Conservation (phyloP, 2,329 filamentous ascomycete species). For the Xylariomycetidae sp. region DNA sequence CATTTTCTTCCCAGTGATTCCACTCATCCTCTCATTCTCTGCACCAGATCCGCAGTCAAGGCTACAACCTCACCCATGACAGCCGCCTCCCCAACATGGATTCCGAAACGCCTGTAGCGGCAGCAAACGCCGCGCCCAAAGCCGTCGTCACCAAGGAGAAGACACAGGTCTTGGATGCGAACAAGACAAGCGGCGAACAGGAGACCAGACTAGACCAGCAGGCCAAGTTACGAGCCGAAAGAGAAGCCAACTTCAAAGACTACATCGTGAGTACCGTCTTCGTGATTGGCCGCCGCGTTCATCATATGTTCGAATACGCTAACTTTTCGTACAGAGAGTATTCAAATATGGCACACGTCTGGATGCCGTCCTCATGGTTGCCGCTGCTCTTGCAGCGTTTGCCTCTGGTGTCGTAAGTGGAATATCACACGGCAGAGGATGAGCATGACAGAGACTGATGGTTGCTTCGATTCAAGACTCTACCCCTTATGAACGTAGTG, state of each 20-base stretch:
- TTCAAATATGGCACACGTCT: slow-evolving; percentile 51
- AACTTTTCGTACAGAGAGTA: slow-evolving; percentile 34
- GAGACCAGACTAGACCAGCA: slow-evolving; percentile 27
- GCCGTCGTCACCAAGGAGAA: no score
- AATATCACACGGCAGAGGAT: slow-evolving; percentile 3
- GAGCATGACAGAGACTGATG: slow-evolving; percentile 3
- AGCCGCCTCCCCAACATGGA: no score
- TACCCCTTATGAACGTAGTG: slow-evolving; percentile 57
- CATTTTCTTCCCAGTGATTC: no score
- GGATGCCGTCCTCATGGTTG: slow-evolving; percentile 45
- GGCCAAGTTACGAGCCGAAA: slow-evolving; percentile 35
- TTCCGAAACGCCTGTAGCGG: no score
- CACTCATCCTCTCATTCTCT: no score
- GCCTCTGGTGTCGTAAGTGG: slow-evolving; percentile 41
- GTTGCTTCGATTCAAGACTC: slow-evolving; percentile 33
- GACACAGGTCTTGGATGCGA: no score
- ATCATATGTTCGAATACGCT: slow-evolving; percentile 3
- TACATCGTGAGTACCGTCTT: slow-evolving; percentile 30
- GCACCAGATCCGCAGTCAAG: no score
- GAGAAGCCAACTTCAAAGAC: slow-evolving; percentile 41
- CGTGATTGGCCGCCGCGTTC: background rate
- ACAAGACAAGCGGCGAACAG: no score
- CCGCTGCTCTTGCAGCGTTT: slow-evolving; percentile 43
- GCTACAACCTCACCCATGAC: no score
- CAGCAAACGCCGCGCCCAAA: no score